Base-by-base conservation (phyloP, 2,329 filamentous ascomycete species). In the Akanthomyces lecanii region DNA sequence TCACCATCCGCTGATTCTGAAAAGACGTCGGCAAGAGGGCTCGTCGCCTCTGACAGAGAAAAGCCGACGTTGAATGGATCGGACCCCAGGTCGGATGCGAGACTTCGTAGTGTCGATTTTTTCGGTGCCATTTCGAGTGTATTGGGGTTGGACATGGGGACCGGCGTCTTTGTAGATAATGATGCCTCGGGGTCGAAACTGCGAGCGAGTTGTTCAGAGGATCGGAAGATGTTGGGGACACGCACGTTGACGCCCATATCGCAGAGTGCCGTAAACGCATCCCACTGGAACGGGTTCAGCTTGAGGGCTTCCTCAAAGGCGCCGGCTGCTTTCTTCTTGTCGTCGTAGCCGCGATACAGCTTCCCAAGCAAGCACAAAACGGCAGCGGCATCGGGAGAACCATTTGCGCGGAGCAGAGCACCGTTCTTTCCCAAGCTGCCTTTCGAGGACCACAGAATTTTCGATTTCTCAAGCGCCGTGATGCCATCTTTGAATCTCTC, bases 231-330 rank as follows among this genome's bases (percentile, higher is more conserved):
- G 70, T 96, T 97, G 30, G 88, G 84, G 11, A 95, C 87, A 62
- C 90, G 87, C 61, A 98, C 83, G 67, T 87, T 88, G 51, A 92
- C 89, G 4, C 91, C 91, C 87, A 85, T 91, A 71, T 97, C 92
- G 73, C 93, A 97, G 8, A 99, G 82, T 18, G 86, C 89, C 25
- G 89, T 87, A 70, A 98, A 98, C 0, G 94, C 93, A 79, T 99
- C 95, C 95, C 95, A 99, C 85, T 97, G 95, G 75, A 98, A 94
- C 1, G 95, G 93, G 71, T 98, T 99, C 61, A 88, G 75, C 76
- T 93, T 96, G 69, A 99, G 79, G 6, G 93, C 87, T 65, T 96
- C 92, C 68, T 96, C 92, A 72, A 95, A 98, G 74, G 86, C 92
- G 67, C 90, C 85, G 18, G 94, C 87, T 8, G 95, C 93, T 75